phyloP scores from a whole-genome alignment of 768 basidiomycete species.

The Paxillus rubicundulus region DNA sequence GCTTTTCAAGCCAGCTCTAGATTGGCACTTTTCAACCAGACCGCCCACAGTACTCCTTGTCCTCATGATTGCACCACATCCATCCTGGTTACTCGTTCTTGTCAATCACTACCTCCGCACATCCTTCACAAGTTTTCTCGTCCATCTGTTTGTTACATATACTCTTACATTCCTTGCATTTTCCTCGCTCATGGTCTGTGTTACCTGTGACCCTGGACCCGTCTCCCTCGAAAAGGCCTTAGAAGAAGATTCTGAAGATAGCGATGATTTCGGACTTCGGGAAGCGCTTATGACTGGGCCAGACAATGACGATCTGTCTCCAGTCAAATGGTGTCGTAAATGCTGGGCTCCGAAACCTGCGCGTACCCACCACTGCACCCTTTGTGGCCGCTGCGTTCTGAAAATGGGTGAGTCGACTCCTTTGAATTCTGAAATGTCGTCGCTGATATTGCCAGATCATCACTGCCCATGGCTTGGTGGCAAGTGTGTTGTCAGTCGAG shows the following conservation, averaged over 20 bases:
- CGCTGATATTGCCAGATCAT: conserved; percentile 54
- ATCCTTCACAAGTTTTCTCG: conserved; percentile 42
- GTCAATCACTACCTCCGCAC: conserved; percentile 64
- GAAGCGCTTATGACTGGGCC: conserved; percentile 57
- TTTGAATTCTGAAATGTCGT: background rate
- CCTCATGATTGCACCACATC: conserved; percentile 69
- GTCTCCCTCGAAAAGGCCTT: conserved; percentile 32
- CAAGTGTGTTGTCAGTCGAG: conserved; percentile 64
- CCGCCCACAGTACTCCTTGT: conserved; percentile 42
- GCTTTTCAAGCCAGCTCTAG: background rate
- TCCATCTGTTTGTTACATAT: conserved; percentile 61
- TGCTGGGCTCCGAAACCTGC: conserved; percentile 82
- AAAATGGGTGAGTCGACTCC: conserved; percentile 67
- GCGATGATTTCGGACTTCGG: conserved; percentile 47
- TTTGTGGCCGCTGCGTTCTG: conserved; percentile 75
- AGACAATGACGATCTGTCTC: conserved; percentile 50
- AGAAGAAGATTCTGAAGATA: conserved; percentile 29
- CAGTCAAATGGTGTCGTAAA: conserved; percentile 72
- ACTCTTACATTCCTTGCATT: conserved; percentile 66
- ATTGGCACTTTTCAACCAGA: conserved; percentile 4
- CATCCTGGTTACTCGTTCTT: conserved; percentile 66
- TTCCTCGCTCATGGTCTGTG: conserved; percentile 69
- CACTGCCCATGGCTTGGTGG: conserved; percentile 84
- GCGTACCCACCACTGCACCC: conserved; percentile 72
- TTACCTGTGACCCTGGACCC: conserved; percentile 74